Evolutionary conservation across 768 basidiomycete species (phyloP).

Genomic region (Tylopilus vinaceipallidus): DNA sequence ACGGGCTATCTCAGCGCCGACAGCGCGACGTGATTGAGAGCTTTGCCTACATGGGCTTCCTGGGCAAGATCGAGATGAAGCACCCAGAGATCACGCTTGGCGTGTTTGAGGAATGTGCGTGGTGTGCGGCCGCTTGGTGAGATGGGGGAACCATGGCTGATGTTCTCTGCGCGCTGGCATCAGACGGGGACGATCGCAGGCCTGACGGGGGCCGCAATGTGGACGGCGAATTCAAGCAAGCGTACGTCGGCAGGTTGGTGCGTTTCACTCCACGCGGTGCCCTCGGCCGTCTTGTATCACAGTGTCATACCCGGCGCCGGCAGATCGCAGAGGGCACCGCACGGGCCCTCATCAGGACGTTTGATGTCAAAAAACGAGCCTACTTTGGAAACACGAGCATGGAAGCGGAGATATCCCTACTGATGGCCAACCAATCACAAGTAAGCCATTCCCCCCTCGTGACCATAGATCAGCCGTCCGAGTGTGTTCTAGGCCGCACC

Average conservation of each 20-base stretch:
- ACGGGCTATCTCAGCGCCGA: conserved; percentile 63
- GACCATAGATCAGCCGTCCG: background rate
- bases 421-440: conserved; percentile 96
- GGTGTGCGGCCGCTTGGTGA: background rate
- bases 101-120: conserved; percentile 86
- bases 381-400: conserved; percentile 98
- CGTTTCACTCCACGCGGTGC: conserved; percentile 29
- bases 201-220: conserved; percentile 51
- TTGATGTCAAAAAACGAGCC: conserved; percentile 84
- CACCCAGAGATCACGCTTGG: conserved; percentile 69
- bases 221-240: conserved; percentile 65
- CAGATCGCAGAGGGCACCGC: conserved; percentile 65
- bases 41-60: conserved; percentile 83
- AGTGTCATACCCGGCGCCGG: background rate
- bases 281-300: background rate
- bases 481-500: conserved; percentile 59
- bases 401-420: conserved; percentile 92
- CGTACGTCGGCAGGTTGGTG: conserved; percentile 89
- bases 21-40: conserved; percentile 69
- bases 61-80: conserved; percentile 80
- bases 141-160: background rate
- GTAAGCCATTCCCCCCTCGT: conserved; percentile 39
- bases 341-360: conserved; percentile 62
- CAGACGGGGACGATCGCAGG: conserved; percentile 53
- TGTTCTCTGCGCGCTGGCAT: background rate